phyloP scores from a whole-genome alignment of 2,329 filamentous ascomycete species.

The Dichotomopilus funicola region DNA sequence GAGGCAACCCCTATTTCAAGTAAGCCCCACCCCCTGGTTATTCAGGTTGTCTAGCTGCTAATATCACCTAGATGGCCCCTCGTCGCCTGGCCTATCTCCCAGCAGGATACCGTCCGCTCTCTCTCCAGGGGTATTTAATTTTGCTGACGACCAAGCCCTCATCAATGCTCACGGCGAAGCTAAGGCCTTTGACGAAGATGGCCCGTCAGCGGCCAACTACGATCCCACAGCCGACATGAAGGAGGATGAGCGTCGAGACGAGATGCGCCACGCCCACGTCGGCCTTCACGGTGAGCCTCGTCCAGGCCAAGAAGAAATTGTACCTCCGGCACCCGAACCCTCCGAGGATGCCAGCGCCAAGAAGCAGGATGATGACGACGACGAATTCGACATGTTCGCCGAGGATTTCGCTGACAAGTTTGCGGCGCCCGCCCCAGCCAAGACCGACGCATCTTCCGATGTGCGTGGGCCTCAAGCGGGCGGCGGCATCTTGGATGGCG shows the following conservation, averaged over 20 bases:
- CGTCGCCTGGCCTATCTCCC: conserved; percentile 35
- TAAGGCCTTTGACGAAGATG: conserved; percentile 50
- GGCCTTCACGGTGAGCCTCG: conserved; percentile 41
- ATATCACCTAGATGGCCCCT: conserved; percentile 17
- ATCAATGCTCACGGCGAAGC: conserved; percentile 51
- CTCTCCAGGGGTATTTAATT: conserved; percentile 55
- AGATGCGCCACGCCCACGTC: conserved; percentile 53
- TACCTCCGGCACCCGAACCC: conserved; percentile 19
- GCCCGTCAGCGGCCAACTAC: conserved; percentile 87
- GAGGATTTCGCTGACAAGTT: conserved; percentile 68
- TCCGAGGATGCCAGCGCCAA: conserved; percentile 28
- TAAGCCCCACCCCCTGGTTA: conserved; percentile 27
- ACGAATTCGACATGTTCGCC: conserved; percentile 85
- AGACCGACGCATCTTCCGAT: conserved; percentile 32
- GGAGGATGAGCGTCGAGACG: conserved; percentile 69
- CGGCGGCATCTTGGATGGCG: conserved; percentile 80
- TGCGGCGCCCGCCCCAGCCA: conserved; percentile 37
- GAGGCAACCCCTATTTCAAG: conserved; percentile 42
- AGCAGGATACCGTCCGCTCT: conserved; percentile 36
- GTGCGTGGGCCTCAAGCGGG: conserved; percentile 43
- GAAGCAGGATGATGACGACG: conserved; percentile 52
- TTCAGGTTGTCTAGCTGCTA: not conserved
- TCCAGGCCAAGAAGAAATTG: conserved; percentile 15
- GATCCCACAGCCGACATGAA: conserved; percentile 84
- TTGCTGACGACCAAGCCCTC: conserved; percentile 61